Percentiles rank a stretch among this genome's conserved stretches.
These are phyloP conservation scores for Podaxis rugospora DNA, from an alignment of 768 basidiomycete genomes.

Conservation along the genomic window DNA sequence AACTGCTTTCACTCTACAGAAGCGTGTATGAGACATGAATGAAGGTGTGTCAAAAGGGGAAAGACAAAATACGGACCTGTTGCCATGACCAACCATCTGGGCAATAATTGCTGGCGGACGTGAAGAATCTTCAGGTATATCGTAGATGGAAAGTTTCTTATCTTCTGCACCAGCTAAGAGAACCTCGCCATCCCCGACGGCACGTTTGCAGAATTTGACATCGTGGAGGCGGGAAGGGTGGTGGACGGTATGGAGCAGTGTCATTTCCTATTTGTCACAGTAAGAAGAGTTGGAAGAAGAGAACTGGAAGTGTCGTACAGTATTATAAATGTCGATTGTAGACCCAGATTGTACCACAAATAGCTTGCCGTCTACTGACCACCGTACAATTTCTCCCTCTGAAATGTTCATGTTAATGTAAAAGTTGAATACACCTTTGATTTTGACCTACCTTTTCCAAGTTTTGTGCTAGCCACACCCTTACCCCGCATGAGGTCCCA, in stretches of 20 bases:
- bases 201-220: constrained; percentile 65
- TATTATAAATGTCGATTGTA: constrained; percentile 79
- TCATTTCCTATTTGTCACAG: constrained; percentile 60
- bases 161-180: constrained; percentile 88
- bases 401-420: neutral
- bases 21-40: neutral
- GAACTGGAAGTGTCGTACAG: constrained; percentile 39
- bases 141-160: constrained; percentile 79
- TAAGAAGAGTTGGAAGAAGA: neutral
- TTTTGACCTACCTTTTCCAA: constrained; percentile 72
- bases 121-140: constrained; percentile 42
- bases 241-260: constrained; percentile 61
- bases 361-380: constrained; percentile 71
- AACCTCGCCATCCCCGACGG: constrained; percentile 55
- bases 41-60: constrained; percentile 7
- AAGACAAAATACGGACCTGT: constrained; percentile 51
- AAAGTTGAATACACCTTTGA: neutral
- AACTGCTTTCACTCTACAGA: constrained; percentile 72
- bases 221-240: constrained; percentile 87
- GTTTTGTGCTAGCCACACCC: constrained; percentile 81
- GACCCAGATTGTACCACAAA: constrained; percentile 79
- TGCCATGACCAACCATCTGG: constrained; percentile 73
- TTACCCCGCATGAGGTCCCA: constrained; percentile 98
- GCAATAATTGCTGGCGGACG: constrained; percentile 58
- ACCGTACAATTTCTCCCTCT: constrained; percentile 94